Base-by-base conservation (phyloP, 2,329 filamentous ascomycete genomes). In the Xylaria digitata region DNA sequence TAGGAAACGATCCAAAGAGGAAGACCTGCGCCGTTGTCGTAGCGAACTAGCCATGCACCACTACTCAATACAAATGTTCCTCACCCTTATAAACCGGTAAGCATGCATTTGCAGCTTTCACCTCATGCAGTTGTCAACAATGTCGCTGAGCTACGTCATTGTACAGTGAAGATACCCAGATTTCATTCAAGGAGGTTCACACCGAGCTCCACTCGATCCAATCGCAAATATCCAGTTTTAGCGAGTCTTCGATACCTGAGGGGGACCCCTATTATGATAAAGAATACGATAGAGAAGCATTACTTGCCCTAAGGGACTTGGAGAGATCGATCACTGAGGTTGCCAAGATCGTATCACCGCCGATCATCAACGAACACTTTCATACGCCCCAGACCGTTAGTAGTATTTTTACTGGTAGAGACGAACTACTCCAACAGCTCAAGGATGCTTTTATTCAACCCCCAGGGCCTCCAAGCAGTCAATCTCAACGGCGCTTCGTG, bases 401-500 rank as follows among this genome's bases (percentile, higher is more conserved):
- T 11, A 61, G 58, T 21, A 52, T 61, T n/a, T 61, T 61, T 32
- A 61, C 58, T 19, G 58, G 58, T 5, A 21, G 58, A 32, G 48
- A 26, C 26, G 5, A 61, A 19, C 4, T 6, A 17, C 48, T 61
- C 13, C 37, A 53, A 23, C 23, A 53, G 23, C 58, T 61, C n/a
- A 53, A 21, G 7, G n/a, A 61, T 5, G 1, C 3, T 13, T 61
- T 52, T 26, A 61, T 61, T 43, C 58, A 61, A 19, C 30, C 46
- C 17, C 32, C 58, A 1, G 58, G 40, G 3, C 34, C 46, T 6
- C n/a, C 13, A 9, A 19, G n/a, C 11, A 23, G 21, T 19, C 46
- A 53, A n/a, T 53, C 26, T 3, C 58, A 61, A 32, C n/a, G 48
- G 34, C 45, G 58, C 5, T 61, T 61, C 23, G 58, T 61, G 7